These are phyloP conservation scores for Pythium volutum DNA, from an alignment of 352 stramenopile genomes.

Conservation along the genomic window DNA sequence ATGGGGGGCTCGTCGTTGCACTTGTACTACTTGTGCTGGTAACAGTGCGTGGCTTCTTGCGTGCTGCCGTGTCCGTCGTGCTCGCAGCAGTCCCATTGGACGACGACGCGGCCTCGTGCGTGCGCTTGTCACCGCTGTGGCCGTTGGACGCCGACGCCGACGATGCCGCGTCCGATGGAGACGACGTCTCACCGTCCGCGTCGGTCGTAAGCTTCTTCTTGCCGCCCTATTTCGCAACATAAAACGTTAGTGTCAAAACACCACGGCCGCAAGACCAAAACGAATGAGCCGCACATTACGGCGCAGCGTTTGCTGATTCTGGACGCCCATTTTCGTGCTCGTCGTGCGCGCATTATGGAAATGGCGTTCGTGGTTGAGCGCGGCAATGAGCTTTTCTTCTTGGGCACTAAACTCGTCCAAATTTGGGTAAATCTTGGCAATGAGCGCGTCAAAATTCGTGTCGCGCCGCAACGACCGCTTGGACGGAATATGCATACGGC, in stretches of 20 bases:
- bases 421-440: slow-evolving; percentile 85
- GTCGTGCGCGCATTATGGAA: slow-evolving; percentile 83
- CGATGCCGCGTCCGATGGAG: neutral
- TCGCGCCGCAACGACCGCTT: slow-evolving; percentile 81
- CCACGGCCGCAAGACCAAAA: neutral
- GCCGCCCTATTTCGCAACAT: slow-evolving; percentile 4
- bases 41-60: slow-evolving; percentile 28
- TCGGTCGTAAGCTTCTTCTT: slow-evolving; percentile 30
- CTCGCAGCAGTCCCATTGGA: neutral
- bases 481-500: slow-evolving; percentile 87
- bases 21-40: neutral
- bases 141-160: slow-evolving; percentile 15
- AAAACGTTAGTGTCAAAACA: neutral
- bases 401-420: slow-evolving; percentile 72
- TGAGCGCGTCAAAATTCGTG: slow-evolving; percentile 84
- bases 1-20: neutral
- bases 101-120: neutral
- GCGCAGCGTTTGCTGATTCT: slow-evolving; percentile 63
- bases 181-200: slow-evolving; percentile 25
- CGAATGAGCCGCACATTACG: slow-evolving; percentile 35
- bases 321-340: slow-evolving; percentile 64
- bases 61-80: slow-evolving; percentile 21
- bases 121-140: slow-evolving; percentile 33
- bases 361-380: slow-evolving; percentile 74
- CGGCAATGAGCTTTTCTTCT: slow-evolving; percentile 78